Evolutionary conservation across 768 basidiomycete species (phyloP).

Genomic region (Mycena belliarum): DNA sequence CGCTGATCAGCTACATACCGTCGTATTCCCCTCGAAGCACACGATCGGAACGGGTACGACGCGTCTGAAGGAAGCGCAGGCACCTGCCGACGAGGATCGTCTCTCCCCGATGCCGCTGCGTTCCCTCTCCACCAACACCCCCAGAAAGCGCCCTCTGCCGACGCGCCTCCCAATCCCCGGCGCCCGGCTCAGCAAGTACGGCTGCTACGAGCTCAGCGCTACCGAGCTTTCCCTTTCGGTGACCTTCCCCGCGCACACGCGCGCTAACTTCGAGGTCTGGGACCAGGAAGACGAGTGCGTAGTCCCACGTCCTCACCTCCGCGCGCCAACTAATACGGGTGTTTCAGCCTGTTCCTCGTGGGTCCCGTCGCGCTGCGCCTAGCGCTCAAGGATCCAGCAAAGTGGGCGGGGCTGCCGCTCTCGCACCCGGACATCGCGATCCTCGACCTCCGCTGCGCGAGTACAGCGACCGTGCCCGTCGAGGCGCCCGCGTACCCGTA

Average conservation of each 20-base stretch:
- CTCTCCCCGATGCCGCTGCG: not conserved
- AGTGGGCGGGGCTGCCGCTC: slow-evolving; percentile 32
- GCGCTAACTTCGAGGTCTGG: slow-evolving; percentile 21
- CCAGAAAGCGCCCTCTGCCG: slow-evolving; percentile 1
- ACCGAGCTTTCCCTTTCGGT: slow-evolving; percentile 16
- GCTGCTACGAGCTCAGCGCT: slow-evolving; percentile 14
- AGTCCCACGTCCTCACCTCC: not conserved
- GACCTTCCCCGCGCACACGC: slow-evolving; percentile 4
- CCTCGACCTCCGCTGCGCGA: slow-evolving; percentile 34
- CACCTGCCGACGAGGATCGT: too few relatives aligned
- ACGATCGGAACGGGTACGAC: not conserved
- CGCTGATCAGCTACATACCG: not conserved
- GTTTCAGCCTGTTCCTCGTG: slow-evolving; percentile 21
- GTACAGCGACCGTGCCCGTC: slow-evolving; percentile 23
- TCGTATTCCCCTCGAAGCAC: slow-evolving; percentile 1
- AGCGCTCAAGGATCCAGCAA: slow-evolving; percentile 30
- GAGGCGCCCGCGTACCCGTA: slow-evolving; percentile 19
- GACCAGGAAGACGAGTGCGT: slow-evolving; percentile 23
- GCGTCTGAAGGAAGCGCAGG: not conserved
- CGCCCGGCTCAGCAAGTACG: slow-evolving; percentile 13
- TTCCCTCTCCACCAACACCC: slow-evolving; percentile 14
- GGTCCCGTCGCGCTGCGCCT: slow-evolving; percentile 35
- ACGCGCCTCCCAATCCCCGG: slow-evolving; percentile 10
- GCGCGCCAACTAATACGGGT: not conserved
- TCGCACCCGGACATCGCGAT: slow-evolving; percentile 34